These are phyloP conservation scores for Pythium rishiriense DNA, from an alignment of 352 stramenopile genomes.

Conservation along the genomic window DNA sequence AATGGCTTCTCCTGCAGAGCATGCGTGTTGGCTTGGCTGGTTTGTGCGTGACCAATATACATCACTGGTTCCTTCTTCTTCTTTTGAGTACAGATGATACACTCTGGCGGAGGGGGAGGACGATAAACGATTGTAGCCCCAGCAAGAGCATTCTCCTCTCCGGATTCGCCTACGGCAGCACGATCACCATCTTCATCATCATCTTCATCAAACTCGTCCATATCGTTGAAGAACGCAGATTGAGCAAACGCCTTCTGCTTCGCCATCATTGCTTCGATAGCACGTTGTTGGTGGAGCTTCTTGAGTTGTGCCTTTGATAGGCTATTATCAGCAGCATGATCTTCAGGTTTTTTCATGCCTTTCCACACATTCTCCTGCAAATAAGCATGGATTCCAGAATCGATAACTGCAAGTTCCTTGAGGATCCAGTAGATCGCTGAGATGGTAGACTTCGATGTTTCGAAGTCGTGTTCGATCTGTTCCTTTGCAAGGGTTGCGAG, in stretches of 20 bases:
- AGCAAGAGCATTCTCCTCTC: slow-evolving; percentile 8
- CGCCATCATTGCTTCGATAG: slow-evolving; percentile 84
- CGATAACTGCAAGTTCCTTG: slow-evolving; percentile 55
- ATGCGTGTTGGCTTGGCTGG: slow-evolving; percentile 60
- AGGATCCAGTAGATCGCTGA: slow-evolving; percentile 84
- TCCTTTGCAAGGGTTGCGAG: slow-evolving; percentile 64
- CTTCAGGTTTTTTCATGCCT: slow-evolving; percentile 62
- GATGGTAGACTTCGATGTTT: slow-evolving; percentile 76
- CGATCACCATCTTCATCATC: slow-evolving; percentile 43
- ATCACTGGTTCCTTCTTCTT: slow-evolving; percentile 83
- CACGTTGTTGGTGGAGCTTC: slow-evolving; percentile 79
- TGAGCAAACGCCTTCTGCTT: slow-evolving; percentile 77
- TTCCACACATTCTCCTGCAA: slow-evolving; percentile 65
- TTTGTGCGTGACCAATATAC: slow-evolving; percentile 84
- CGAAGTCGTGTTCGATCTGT: slow-evolving; percentile 74
- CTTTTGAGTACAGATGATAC: slow-evolving; percentile 86
- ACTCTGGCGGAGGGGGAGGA: slow-evolving; percentile 66
- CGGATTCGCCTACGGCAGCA: slow-evolving; percentile 16
- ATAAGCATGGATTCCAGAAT: slow-evolving; percentile 49
- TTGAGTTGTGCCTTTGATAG: slow-evolving; percentile 73
- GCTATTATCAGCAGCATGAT: slow-evolving; percentile 46
- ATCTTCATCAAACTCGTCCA: slow-evolving; percentile 64
- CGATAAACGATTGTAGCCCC: slow-evolving; percentile 60
- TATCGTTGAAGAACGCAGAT: slow-evolving; percentile 64
- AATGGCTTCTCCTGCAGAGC: slow-evolving; percentile 44